These are phyloP conservation scores for Telopea speciosissima DNA, from an alignment of 177 flowering plant species.

Conservation along the genomic window DNA sequence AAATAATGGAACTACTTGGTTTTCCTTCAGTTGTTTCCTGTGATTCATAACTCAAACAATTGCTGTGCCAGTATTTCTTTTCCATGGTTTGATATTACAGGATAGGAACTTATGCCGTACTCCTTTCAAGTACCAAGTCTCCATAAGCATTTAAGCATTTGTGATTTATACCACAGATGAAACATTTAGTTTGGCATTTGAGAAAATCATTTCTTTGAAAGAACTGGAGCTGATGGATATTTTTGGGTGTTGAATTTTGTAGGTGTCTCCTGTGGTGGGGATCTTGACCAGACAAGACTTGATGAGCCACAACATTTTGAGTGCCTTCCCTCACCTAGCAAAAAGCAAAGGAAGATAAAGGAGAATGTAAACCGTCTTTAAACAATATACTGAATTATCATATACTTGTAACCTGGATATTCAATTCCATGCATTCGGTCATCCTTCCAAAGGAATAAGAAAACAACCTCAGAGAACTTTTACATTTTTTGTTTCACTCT, in stretches of 20 bases:
- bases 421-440: constrained; percentile 17
- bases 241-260: constrained; percentile 20
- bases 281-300: constrained; percentile 91
- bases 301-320: constrained; percentile 67
- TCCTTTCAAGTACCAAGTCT: no score
- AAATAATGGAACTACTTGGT: no score
- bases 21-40: no score
- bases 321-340: constrained; percentile 64
- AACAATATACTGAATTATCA: constrained; percentile 1
- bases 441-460: constrained; percentile 10
- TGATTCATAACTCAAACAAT: no score
- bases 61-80: no score
- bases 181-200: not conserved
- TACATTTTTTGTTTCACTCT: not conserved
- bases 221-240: constrained; percentile 2
- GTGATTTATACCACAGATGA: not conserved
- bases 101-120: no score
- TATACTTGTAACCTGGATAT: not conserved
- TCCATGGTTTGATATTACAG: no score
- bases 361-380: constrained; percentile 21
- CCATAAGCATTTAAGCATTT: no score
- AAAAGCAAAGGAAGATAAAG: constrained; percentile 41
- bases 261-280: constrained; percentile 78
- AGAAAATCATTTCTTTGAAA: not conserved
- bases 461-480: not conserved